Conservation (phyloP, 1,284 basidiomycete genomes). For the Ceratobasidium sp. region DNA sequence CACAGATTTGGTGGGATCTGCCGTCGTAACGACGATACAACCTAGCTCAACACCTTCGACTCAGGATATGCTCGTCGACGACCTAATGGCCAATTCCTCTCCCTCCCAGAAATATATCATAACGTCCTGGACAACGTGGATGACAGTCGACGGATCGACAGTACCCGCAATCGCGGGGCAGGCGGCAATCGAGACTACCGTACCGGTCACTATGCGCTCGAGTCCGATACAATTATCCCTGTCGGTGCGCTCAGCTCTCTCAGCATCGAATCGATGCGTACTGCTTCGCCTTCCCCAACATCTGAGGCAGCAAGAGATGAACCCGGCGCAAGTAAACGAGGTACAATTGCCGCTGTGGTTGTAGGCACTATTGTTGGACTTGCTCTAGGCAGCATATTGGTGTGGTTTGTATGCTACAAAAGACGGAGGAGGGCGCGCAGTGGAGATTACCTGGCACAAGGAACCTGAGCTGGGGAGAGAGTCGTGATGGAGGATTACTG, state of each 20-base stretch:
- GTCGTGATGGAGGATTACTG: background rate
- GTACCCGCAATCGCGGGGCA: conserved; percentile 2
- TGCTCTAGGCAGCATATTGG: background rate
- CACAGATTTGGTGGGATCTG: background rate
- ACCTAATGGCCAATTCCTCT: background rate
- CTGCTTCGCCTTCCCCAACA: background rate
- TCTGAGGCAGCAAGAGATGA: background rate
- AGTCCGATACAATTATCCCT: conserved; percentile 8
- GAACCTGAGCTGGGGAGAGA: background rate
- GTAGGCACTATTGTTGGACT: conserved; percentile 12
- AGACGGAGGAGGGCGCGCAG: background rate
- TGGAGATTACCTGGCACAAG: conserved; percentile 2
- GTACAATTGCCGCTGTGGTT: background rate
- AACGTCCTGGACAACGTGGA: conserved; percentile 8
- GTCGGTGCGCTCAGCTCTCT: background rate
- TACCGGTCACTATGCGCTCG: conserved; percentile 20
- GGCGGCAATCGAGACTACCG: conserved; percentile 9
- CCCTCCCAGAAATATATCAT: conserved; percentile 1
- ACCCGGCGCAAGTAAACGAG: background rate
- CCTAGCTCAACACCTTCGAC: background rate
- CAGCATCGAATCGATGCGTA: conserved; percentile 11
- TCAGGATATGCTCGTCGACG: background rate
- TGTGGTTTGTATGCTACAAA: background rate
- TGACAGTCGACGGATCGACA: conserved; percentile 15
- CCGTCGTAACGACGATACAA: background rate